Base-by-base conservation (phyloP, 2,329 filamentous ascomycete species). In the Trichophyton simii region DNA sequence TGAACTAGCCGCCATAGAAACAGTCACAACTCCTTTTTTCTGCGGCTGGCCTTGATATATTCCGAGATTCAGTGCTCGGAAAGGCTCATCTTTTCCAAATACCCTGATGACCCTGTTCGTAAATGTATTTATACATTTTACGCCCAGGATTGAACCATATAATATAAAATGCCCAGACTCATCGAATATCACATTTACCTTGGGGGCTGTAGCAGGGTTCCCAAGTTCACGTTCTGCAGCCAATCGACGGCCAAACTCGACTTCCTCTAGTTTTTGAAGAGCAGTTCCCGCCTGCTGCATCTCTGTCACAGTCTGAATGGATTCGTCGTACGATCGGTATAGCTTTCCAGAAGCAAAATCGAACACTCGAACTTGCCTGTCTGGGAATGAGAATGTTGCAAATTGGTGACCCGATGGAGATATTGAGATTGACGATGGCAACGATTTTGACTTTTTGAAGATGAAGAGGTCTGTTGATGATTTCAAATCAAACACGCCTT, bases 251-350 rank as follows among this genome's bases (percentile, higher is more conserved):
- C 92, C 91, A 70, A 99, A 97, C 67, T 99, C 94, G 3, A 96
- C 84, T 64, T 90, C 85, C 61, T 97, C 94, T 0, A 99, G 77
- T 66, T 89, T 89, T 62, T 89, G 84, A 6, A 87, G 76, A 0
- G 88, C 85, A 0, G 88, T 94, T 0, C 91, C 91, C n/a, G 89
- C 88, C 75, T 96, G 89, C 69, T 99, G 92, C 90, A 96, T 96
- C 64, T 95, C 89, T 60, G 89, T 91, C 52, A 95, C 85, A 1
- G 89, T 94, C 61, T 87, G 81, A 9, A 99, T 80, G 3, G 92
- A 97, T 72, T 99, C 94, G 68, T 99, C 95, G 69, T 99, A 99
- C 1, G 89, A 94, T 42, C 92, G 85, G 68, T 92, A 86, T 3
- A 99, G 81, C 73, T 95, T 96, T 9, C 85, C 94, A 0, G 89